phyloP scores from a whole-genome alignment of 495 filamentous ascomycete species.

The Penicillium roqueforti region DNA sequence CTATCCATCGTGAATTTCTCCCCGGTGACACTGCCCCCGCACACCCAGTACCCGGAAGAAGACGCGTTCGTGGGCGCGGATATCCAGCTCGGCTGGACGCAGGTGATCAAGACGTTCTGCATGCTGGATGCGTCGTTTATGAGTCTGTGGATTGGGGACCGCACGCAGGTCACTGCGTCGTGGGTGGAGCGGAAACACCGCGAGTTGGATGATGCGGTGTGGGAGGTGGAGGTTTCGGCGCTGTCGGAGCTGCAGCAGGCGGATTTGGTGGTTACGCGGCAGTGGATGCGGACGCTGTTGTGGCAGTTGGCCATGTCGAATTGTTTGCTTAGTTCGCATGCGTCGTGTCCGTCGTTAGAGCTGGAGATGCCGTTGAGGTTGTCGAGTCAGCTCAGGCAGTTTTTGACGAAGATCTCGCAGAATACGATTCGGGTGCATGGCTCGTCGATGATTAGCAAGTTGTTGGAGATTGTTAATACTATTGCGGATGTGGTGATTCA shows the following conservation, averaged over 20 bases:
- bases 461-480: constrained; percentile 54
- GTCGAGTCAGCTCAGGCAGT: constrained; percentile 43
- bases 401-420: constrained; percentile 41
- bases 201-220: constrained; percentile 23
- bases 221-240: constrained; percentile 25
- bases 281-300: constrained; percentile 51
- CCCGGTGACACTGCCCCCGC: constrained; percentile 18
- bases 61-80: constrained; percentile 11
- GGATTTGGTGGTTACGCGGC: constrained; percentile 50
- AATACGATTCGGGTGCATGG: constrained; percentile 52
- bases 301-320: constrained; percentile 53
- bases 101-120: constrained; percentile 24
- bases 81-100: constrained; percentile 22
- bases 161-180: constrained; percentile 19
- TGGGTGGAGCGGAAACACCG: constrained; percentile 30
- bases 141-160: constrained; percentile 26
- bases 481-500: constrained; percentile 51
- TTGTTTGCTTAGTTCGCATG: constrained; percentile 38
- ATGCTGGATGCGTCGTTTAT: constrained; percentile 23
- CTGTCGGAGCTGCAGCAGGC: constrained; percentile 46
- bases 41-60: constrained; percentile 21
- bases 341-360: constrained; percentile 38
- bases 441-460: constrained; percentile 51
- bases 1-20: constrained; percentile 25
- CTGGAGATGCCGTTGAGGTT: constrained; percentile 51